Percentiles rank a stretch among this genome's conserved stretches.
phyloP scores from a whole-genome alignment of 2,329 filamentous ascomycete genomes.

The Botrytis fragariae region DNA sequence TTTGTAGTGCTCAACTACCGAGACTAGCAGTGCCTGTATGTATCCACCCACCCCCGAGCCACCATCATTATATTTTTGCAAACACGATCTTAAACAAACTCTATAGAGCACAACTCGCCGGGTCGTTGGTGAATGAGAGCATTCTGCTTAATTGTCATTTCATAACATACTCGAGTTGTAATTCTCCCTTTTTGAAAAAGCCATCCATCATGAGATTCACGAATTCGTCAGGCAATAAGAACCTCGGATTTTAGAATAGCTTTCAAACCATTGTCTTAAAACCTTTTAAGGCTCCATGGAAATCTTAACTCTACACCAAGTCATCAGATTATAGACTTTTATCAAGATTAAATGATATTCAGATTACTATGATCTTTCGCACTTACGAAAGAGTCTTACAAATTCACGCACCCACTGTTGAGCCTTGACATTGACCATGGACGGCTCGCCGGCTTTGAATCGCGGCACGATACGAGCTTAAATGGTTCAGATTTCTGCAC shows the following conservation, averaged over 20 bases:
- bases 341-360: neutral
- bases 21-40: neutral
- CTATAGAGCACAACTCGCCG: neutral
- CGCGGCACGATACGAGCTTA: neutral
- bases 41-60: neutral
- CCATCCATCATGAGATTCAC: neutral
- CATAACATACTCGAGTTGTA: neutral
- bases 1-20: neutral
- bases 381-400: neutral
- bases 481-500: neutral
- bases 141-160: neutral
- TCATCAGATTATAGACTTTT: neutral
- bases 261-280: neutral
- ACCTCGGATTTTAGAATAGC: neutral
- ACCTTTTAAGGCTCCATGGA: neutral
- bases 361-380: neutral
- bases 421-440: neutral
- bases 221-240: neutral
- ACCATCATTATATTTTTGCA: neutral
- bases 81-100: neutral
- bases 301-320: neutral
- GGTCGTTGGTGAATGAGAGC: neutral
- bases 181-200: neutral
- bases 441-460: neutral
- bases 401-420: neutral